phyloP scores from a whole-genome alignment of 345 rosid genomes.

The Dimocarpus longan region DNA sequence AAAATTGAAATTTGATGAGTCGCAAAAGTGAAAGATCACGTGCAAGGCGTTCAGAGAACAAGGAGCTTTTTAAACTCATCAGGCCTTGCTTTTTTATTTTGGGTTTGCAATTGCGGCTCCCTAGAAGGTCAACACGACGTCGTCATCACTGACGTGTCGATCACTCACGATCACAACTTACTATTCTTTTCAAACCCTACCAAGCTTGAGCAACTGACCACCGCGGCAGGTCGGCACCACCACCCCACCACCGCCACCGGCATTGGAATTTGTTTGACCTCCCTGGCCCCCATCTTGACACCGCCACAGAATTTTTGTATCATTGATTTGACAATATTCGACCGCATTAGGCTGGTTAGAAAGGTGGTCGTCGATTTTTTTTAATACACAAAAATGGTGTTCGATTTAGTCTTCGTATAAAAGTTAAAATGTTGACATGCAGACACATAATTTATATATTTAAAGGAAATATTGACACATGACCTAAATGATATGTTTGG shows the following conservation, averaged over 20 bases:
- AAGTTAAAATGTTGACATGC: too few relatives aligned
- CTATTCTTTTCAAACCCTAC: neutral
- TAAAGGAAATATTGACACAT: too few relatives aligned
- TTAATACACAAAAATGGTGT: too few relatives aligned
- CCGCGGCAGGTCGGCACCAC: neutral
- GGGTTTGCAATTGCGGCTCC: neutral
- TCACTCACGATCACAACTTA: neutral
- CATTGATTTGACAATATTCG: neutral
- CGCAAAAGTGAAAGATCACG: neutral
- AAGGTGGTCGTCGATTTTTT: too few relatives aligned
- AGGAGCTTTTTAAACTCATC: too few relatives aligned
- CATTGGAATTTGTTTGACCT: neutral
- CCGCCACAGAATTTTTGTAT: neutral
- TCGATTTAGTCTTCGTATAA: too few relatives aligned
- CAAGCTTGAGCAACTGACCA: neutral
- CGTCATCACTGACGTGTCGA: constrained; percentile 22
- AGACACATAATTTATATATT: too few relatives aligned
- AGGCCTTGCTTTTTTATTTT: neutral
- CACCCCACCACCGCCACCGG: neutral
- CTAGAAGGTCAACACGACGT: neutral
- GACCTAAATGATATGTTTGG: too few relatives aligned
- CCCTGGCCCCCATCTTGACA: neutral
- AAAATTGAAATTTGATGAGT: neutral
- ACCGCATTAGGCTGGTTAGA: too few relatives aligned
- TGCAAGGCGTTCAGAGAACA: neutral